Base-by-base conservation (phyloP, 768 basidiomycete genomes). In the Phlebiopsis gigantea region DNA sequence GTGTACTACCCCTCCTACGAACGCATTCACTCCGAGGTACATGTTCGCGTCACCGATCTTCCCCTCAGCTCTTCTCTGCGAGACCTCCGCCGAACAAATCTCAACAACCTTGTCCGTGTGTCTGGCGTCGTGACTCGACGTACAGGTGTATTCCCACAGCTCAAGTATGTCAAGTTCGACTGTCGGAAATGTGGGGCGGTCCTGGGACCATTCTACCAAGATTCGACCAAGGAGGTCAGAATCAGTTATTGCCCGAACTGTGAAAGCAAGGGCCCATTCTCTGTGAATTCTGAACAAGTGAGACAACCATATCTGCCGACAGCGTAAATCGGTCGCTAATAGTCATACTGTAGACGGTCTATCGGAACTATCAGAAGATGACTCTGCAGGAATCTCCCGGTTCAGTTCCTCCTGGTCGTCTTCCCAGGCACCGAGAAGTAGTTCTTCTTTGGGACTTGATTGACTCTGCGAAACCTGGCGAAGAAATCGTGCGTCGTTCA, bases 111-210 rank as follows among this genome's bases (percentile, higher is more conserved):
- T 43, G 94, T 99, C 29, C 88, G 97, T 34, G 90, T 99, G 6
- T 84, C 88, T 7, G 97, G 97, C 12, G 97, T 99, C 17, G 97
- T 99, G 45, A 99, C 97, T 1, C 78, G 97, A 57, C 81, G 97
- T 39, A 93, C 87, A 8, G 96, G 97, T 9, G 95, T 99, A 9
- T 98, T 98, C 72, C 97, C 97, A n/a, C 97, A 99, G 71, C 76
- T 99, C 58, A 98, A 99, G 75, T 97, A 98, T 66, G 95, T 99
- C 71, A 98, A 98, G 69, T 99, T 99, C 65, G 93, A 98, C 70
- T 99, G 97, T 72, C 81, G 81, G 55, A 98, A 96, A 69, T 99
- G 97, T 64, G 88, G 89, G 17, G 89, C 86, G n/a, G 84, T 92
- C 25, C 78, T 98, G 15, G 97, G 97, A 14, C 97, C 97, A 0